Base-by-base conservation (phyloP, 1,284 basidiomycete species). In the Trichosporon sp. region DNA sequence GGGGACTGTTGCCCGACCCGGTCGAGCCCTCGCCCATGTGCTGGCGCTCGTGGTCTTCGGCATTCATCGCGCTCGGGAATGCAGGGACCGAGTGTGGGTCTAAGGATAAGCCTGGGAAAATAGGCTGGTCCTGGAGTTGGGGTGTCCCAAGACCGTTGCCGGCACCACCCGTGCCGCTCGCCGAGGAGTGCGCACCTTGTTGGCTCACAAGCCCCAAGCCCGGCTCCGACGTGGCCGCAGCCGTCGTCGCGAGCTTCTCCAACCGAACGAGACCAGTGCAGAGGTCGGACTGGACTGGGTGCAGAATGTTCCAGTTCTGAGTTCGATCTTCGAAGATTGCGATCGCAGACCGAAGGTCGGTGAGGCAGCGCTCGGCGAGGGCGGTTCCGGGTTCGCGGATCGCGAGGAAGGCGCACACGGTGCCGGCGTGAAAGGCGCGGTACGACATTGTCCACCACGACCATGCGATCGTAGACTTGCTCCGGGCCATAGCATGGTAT, bases 391-490 rank as follows among this genome's bases (percentile, higher is more conserved):
- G 83, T 43, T 84, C 77, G 51, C 83, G 75, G 54, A 84, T 80
- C 7, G 83, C 82, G 26, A 84, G 69, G 72, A 84, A 84, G 0
- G 83, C 82, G 64, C 80, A 81, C 1, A 84, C 83, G 0, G 83
- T 80, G 21, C 80, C 81, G 6, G 83, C 82, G 71, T 84, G 83
- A 76, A 84, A 84, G 0, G 83, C 81, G 35, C 82, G 76, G 69
- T 80, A 79, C 32, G 78, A 76, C 78, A 81, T 79, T 8, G 81
- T 80, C 81, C 80, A 84, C 79, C 83, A 83, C n/a, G 78, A 77
- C 82, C 82, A 84, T n/a, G 78, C 77, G 16, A 84, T 78, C 12
- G 77, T 78, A 26, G 77, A 73, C 54, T 80, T 80, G 10, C 79
- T 80, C 8, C 70, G 70, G 0, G 76, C 76, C 76, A 81, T 83